phyloP scores from a whole-genome alignment of 192 early-diverging fungal species.

The Umbelopsis ramanniana region DNA sequence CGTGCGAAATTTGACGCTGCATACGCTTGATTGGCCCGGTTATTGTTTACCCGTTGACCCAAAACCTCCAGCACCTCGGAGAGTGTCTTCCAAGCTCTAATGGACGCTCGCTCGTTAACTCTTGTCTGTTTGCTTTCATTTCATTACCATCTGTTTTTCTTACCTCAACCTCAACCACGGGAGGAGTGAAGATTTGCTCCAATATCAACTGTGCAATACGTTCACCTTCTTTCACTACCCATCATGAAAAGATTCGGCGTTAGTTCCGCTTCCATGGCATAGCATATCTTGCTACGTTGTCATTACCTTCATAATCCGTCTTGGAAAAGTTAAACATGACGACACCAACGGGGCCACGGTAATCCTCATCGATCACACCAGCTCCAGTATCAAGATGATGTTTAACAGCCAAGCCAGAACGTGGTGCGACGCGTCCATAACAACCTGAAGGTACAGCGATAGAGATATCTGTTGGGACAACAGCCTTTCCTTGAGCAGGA shows the following conservation, averaged over 20 bases:
- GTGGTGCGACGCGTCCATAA: conserved; percentile 95
- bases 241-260: neutral
- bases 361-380: conserved; percentile 92
- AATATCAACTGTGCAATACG: conserved; percentile 96
- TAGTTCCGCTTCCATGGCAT: neutral
- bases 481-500: conserved; percentile 73
- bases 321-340: conserved; percentile 90
- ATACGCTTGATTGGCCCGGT: conserved; percentile 2
- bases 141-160: neutral
- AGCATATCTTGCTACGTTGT: neutral
- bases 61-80: conserved; percentile 69
- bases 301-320: conserved; percentile 50
- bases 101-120: neutral
- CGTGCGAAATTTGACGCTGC: neutral
- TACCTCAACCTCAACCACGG: conserved; percentile 80
- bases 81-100: conserved; percentile 55
- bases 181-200: conserved; percentile 81
- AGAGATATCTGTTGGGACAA: conserved; percentile 87
- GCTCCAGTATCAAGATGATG: conserved; percentile 88
- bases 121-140: neutral
- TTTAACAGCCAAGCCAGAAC: conserved; percentile 90
- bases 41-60: conserved; percentile 64
- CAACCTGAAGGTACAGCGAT: conserved; percentile 85
- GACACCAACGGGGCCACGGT: conserved; percentile 84
- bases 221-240: conserved; percentile 80